phyloP scores from a whole-genome alignment of 352 stramenopile species.

The Phytopythium kandeliae region DNA sequence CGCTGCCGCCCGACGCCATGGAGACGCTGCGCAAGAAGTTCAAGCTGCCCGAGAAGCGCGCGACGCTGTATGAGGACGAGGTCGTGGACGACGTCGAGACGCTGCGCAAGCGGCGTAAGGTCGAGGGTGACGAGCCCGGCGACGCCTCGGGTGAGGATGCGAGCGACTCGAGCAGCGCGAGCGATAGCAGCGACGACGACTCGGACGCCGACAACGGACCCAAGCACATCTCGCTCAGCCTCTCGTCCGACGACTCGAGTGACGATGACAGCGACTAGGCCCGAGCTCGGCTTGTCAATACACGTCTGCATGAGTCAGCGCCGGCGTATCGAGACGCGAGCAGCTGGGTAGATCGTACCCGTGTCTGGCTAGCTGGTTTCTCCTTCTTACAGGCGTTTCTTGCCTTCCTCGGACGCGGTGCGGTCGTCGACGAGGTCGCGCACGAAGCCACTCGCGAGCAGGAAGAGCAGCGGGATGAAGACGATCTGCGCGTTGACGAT shows the following conservation, averaged over 20 bases:
- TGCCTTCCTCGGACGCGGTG: not conserved
- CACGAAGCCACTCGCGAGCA: conserved; percentile 36
- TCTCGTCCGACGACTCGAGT: conserved; percentile 58
- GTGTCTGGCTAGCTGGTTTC: too few species aligned
- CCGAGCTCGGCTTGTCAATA: not conserved
- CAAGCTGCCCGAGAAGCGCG: conserved; percentile 65
- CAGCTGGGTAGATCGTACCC: too few species aligned
- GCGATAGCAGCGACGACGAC: conserved; percentile 49
- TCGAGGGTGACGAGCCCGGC: conserved; percentile 30
- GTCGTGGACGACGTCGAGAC: conserved; percentile 64
- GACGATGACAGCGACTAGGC: conserved; percentile 47
- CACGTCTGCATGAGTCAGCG: not conserved
- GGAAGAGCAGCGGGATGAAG: conserved; percentile 74
- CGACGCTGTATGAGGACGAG: conserved; percentile 66
- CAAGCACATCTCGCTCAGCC: conserved; percentile 69
- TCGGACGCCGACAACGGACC: conserved; percentile 34
- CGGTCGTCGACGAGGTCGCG: conserved; percentile 10
- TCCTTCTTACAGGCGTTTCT: not conserved
- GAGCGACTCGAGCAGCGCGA: conserved; percentile 38
- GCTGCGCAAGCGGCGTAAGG: conserved; percentile 62
- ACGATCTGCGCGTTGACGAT: conserved; percentile 82
- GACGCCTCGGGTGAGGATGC: conserved; percentile 34
- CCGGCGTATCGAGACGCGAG: too few species aligned
- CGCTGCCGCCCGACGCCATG: conserved; percentile 64
- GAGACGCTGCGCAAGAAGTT: conserved; percentile 78